phyloP scores from a whole-genome alignment of 148 eudicot species.

The Suaeda aralocaspica region DNA sequence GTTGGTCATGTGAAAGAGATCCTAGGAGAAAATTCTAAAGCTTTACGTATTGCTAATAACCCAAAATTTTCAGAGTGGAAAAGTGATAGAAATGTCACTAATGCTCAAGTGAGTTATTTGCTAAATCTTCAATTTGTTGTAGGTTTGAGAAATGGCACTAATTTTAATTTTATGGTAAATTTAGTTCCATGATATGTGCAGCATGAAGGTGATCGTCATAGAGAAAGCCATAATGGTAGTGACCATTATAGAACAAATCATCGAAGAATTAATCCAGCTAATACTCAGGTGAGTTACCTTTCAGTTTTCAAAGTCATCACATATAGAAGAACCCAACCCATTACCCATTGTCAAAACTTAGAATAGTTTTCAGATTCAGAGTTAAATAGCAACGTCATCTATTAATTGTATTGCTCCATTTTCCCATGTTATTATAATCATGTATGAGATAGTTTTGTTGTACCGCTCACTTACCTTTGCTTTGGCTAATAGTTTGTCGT shows the following conservation, averaged over 20 bases:
- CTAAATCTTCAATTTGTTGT: not conserved
- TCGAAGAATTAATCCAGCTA: constrained; percentile 27
- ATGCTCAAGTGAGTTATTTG: constrained; percentile 34
- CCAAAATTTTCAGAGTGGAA: constrained; percentile 32
- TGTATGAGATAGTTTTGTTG: not conserved
- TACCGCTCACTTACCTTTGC: not conserved
- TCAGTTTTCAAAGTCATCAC: not conserved
- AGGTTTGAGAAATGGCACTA: not conserved
- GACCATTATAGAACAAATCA: constrained; percentile 10
- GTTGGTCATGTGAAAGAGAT: constrained; percentile 39
- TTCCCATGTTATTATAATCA: not conserved
- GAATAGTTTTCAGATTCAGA: too few relatives aligned
- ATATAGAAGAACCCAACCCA: too few relatives aligned
- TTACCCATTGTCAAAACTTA: too few relatives aligned
- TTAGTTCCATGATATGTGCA: not conserved
- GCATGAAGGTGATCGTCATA: constrained; percentile 1
- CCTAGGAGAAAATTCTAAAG: constrained; percentile 43
- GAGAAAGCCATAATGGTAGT: constrained; percentile 4
- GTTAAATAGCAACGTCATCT: too few relatives aligned
- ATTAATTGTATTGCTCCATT: too few relatives aligned
- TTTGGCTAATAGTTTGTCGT: not conserved
- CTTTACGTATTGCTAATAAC: constrained; percentile 36
- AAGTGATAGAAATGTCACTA: constrained; percentile 22
- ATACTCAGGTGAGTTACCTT: constrained; percentile 20
- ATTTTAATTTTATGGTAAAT: not conserved